Base-by-base conservation (phyloP, 495 filamentous ascomycete genomes). In the Penicillium cinerascens region DNA sequence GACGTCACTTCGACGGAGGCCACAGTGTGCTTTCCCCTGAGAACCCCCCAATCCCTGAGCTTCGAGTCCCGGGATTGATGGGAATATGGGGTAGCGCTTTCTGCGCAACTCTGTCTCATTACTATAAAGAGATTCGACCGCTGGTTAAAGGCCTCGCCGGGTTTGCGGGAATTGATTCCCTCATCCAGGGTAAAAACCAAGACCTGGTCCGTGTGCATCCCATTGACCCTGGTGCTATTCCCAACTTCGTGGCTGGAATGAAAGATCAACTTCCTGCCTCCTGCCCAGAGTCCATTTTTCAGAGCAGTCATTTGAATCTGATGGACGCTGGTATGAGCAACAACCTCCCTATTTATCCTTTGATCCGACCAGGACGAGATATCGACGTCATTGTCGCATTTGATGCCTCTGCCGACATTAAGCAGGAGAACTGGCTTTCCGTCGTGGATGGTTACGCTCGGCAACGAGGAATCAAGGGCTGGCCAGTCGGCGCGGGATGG, bases 261-360 rank as follows among this genome's bases (percentile, higher is more conserved):
- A 79, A 86, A 56, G 81, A 80, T 46, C 76, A 79, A 50, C 75
- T 98, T 27, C 88, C 91, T 1, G 63, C 78, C 0, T 88, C 85
- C 2, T 86, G 84, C 41, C 91, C 93, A 0, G 79, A 86, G 42
- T 88, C 81, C 22, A 83, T 95, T 37, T 83, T 87, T 60, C 73
- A 80, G 42, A 77, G 74, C 17, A 72, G 84, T 29, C 84, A 89
- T 57, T 76, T 97, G 21, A 86, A 93, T 57, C 81, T 97, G 4
- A 96, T 96, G 87, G 93, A 98, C 71, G 90, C 93, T 6, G 93
- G 93, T 11, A 98, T 98, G 92, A 91, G 87, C 45, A 97, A 97
- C 65, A 98, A 98, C 59, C 78, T 98, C 3, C 92, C 93, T 4
- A 88, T 96, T 23, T 98, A 98, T 67, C 93, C 93, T 0, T 79